Base-by-base conservation (phyloP, 2,329 filamentous ascomycete species). In the Pyrenochaeta sp. region DNA sequence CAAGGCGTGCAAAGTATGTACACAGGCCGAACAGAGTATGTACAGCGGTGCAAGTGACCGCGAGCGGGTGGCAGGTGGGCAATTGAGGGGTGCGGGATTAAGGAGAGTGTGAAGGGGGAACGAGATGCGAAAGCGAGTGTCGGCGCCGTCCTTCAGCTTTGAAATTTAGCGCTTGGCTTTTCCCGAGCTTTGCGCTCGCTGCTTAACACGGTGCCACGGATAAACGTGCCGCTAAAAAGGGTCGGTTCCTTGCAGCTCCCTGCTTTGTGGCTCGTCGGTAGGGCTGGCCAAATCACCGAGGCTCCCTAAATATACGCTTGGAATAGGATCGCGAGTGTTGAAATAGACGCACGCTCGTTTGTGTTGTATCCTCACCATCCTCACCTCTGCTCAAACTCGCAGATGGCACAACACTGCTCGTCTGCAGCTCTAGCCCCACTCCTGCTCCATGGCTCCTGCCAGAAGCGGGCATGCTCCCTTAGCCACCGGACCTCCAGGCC, bases 221-320 rank as follows among this genome's bases (percentile, higher is more conserved):
- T n/a, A n/a, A n/a, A n/a, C n/a, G 22, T 23, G 31, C 31, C 31
- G 17, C 31, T 20, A 22, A 34, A n/a, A n/a, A n/a, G n/a, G n/a
- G n/a, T 34, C 39, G 38, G 38, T 28, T 36, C 43, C 43, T 34
- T 36, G 27, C 39, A 40, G 31, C 23, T 21, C 35, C 35, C 43
- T 48, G 17, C 29, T 15, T 35, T 51, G 47, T 35, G 47, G 39
- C 44, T 40, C 38, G 23, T 35, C 17, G 18, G 22, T 26, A 47
- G 35, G 39, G 47, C 47, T 50, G 43, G 9, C 15, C 23, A 28
- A 14, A 13, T 23, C 18, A 22, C 29, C 22, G 21, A 23, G 18
- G 11, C 5, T 27, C 9, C 9, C 14, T 27, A 5, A 20, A 10
- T 23, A 10, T 13, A 6, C 6, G 18, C 15, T n/a, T 14, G 7